phyloP scores from a whole-genome alignment of 2,329 filamentous ascomycete genomes.

The Lachnellula willkommii region DNA sequence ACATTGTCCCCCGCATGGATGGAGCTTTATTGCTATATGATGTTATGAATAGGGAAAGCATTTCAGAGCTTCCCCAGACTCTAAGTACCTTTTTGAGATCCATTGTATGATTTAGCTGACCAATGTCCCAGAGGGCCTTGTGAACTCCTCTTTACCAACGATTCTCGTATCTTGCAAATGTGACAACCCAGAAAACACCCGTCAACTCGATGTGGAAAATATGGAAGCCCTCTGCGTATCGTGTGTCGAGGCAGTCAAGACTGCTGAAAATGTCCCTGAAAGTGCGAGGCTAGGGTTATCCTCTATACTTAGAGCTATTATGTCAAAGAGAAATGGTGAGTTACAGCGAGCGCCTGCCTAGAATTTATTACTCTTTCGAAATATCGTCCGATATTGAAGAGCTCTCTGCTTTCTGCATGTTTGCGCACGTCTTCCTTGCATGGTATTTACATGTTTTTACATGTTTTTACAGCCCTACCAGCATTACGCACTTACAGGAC shows the following conservation, averaged over 20 bases:
- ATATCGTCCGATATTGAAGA: background rate
- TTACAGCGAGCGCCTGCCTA: constrained; percentile 28
- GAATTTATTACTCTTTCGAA: background rate
- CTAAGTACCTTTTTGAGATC: constrained; percentile 59
- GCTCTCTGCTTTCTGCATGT: background rate
- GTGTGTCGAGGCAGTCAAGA: constrained; percentile 67
- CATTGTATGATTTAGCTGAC: constrained; percentile 6
- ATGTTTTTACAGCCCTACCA: background rate
- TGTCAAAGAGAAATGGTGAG: constrained; percentile 65
- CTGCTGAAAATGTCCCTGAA: constrained; percentile 64
- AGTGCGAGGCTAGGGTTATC: constrained; percentile 71
- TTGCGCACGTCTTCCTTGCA: too few species aligned
- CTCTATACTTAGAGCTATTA: constrained; percentile 66
- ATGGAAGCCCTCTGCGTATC: constrained; percentile 64
- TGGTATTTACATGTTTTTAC: background rate
- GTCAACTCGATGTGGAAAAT: constrained; percentile 64
- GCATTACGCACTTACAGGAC: background rate
- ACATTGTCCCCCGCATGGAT: constrained; percentile 69
- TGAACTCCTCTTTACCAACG: constrained; percentile 67
- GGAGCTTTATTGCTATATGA: constrained; percentile 85
- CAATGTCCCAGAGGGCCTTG: constrained; percentile 58
- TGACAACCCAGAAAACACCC: constrained; percentile 65
- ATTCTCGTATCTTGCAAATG: constrained; percentile 87
- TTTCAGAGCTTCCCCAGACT: constrained; percentile 67
- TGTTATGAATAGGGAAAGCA: constrained; percentile 70